A percentile compares a stretch with the other conserved stretches of the same genome.
Conservation (phyloP, 768 basidiomycete species). For the Suillus tomentosus region DNA sequence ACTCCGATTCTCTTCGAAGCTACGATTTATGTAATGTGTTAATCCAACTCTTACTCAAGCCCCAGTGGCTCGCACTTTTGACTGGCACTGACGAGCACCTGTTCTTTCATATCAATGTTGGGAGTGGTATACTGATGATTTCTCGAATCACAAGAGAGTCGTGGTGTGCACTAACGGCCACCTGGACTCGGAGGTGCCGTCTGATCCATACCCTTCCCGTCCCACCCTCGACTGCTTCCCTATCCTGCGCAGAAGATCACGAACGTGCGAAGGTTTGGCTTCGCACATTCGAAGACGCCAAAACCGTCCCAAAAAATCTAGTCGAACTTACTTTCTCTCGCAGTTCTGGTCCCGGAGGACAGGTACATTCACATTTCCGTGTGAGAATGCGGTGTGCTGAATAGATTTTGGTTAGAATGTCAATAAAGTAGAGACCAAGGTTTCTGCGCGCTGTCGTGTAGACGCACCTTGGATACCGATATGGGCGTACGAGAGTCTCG, state of each 20-base stretch:
- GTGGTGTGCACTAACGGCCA: neutral
- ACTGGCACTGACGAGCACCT: neutral
- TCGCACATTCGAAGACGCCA: constrained; percentile 42
- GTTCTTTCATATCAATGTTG: neutral
- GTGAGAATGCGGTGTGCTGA: neutral
- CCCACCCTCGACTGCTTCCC: constrained; percentile 43
- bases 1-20: too few relatives aligned
- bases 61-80: neutral
- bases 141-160: neutral
- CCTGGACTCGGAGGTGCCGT: constrained; percentile 11
- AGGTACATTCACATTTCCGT: constrained; percentile 45
- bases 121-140: neutral
- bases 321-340: constrained; percentile 72
- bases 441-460: constrained; percentile 60
- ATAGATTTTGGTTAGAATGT: constrained; percentile 49
- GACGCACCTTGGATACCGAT: constrained; percentile 66
- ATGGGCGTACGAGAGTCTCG: constrained; percentile 58
- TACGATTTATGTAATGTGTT: constrained; percentile 1
- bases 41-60: neutral
- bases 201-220: constrained; percentile 34
- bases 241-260: constrained; percentile 44
- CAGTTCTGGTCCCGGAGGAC: constrained; percentile 85
- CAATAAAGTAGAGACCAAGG: constrained; percentile 89
- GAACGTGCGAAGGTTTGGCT: constrained; percentile 59
- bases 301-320: constrained; percentile 47